These are phyloP conservation scores for Capsicum baccatum DNA, from an alignment of 257 asterid species.

Conservation along the genomic window DNA sequence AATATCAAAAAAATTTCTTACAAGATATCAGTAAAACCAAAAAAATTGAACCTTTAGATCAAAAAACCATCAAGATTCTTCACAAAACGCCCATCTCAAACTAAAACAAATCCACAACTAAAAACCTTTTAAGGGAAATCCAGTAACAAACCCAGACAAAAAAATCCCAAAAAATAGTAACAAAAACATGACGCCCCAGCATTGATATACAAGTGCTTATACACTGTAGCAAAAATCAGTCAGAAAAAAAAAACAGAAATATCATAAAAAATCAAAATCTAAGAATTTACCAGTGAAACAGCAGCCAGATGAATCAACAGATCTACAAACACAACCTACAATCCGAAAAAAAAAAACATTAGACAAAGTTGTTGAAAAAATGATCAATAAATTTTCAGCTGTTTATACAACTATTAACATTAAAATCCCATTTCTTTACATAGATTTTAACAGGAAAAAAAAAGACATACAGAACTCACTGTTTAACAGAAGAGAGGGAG, in stretches of 20 bases:
- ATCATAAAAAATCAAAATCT: slow-evolving; percentile 14
- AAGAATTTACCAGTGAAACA: slow-evolving; percentile 52
- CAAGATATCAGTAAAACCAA: no score
- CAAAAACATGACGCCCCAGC: not conserved
- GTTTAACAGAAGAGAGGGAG: slow-evolving; percentile 37
- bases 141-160: no score
- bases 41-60: no score
- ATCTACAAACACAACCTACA: slow-evolving; percentile 70
- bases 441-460: not conserved
- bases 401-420: not conserved
- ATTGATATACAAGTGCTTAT: not conserved
- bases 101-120: not conserved
- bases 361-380: slow-evolving; percentile 29
- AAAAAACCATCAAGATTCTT: no score
- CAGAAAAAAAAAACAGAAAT: not conserved
- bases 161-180: not conserved
- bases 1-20: no score
- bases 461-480: slow-evolving; percentile 43
- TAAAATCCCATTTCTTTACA: slow-evolving; percentile 29
- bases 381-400: slow-evolving; percentile 31
- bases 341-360: slow-evolving; percentile 30
- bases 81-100: no score
- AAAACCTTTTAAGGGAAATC: not conserved
- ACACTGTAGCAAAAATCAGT: not conserved
- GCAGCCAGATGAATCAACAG: slow-evolving; percentile 56